A percentile compares a stretch with the other conserved stretches of the same genome.
Conservation (phyloP, 169 alveolate genomes). For the Cardiosporidium cionae region DNA sequence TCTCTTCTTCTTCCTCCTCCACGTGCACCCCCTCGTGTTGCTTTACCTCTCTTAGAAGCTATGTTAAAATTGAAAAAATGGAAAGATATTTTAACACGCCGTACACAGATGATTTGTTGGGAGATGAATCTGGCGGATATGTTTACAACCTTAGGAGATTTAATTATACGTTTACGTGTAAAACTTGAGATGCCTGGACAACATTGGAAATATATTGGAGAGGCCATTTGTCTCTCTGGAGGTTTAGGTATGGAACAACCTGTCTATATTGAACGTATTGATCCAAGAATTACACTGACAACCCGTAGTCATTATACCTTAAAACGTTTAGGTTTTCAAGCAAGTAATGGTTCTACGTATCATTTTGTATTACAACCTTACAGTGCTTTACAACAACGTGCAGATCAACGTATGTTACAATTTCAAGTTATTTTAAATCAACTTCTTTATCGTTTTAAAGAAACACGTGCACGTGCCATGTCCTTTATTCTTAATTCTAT, state of each 20-base stretch:
- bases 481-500: conserved; percentile 33
- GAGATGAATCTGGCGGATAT: conserved; percentile 31
- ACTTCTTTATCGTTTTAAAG: conserved; percentile 32
- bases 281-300: conserved; percentile 18
- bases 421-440: conserved; percentile 39
- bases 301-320: conserved; percentile 40
- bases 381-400: conserved; percentile 45
- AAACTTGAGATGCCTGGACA: conserved; percentile 50
- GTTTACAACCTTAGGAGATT: conserved; percentile 43
- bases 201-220: conserved; percentile 28
- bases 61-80: conserved; percentile 45
- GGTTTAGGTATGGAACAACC: conserved; percentile 23
- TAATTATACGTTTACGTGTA: conserved; percentile 35
- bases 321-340: conserved; percentile 41
- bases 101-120: conserved; percentile 21
- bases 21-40: conserved; percentile 12
- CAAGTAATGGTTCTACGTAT: conserved; percentile 39
- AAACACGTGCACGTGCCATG: conserved; percentile 37
- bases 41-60: conserved; percentile 25
- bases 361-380: conserved; percentile 49
- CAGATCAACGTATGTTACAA: conserved; percentile 46
- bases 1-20: not conserved
- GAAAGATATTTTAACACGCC: conserved; percentile 41
- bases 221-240: conserved; percentile 18
- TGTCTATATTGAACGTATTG: conserved; percentile 34